Conservation (phyloP, 1,284 basidiomycete genomes). For the Cystobasidium pallidum region DNA sequence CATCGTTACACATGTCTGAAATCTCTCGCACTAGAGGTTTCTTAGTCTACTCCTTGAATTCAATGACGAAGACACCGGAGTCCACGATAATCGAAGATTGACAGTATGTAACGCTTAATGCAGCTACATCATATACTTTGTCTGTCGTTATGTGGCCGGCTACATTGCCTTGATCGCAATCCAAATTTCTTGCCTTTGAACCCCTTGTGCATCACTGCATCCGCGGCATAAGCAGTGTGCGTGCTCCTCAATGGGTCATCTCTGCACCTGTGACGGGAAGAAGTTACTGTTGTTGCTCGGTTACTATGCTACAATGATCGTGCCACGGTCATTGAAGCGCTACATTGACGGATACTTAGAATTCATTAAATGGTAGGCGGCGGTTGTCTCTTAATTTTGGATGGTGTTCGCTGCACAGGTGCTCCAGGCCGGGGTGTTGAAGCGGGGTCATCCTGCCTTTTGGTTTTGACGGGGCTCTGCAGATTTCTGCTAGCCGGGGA, state of each 20-base stretch:
- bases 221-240: too few species aligned
- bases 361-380: conserved; percentile 9
- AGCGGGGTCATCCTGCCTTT: background rate
- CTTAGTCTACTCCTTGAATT: too few species aligned
- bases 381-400: conserved; percentile 29
- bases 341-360: background rate
- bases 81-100: too few species aligned
- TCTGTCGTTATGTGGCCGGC: too few species aligned
- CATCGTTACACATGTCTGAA: conserved; percentile 28
- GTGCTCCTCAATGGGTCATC: too few species aligned
- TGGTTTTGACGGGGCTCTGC: background rate
- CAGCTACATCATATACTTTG: too few species aligned
- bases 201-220: too few species aligned
- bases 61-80: background rate
- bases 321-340: background rate
- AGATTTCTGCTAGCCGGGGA: background rate
- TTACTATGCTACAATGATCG: conserved; percentile 2
- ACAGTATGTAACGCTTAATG: too few species aligned
- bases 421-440: background rate
- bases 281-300: background rate
- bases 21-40: too few species aligned
- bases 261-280: too few species aligned
- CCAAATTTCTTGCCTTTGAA: too few species aligned
- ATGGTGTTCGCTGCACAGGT: conserved; percentile 9
- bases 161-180: too few species aligned